Evolutionary conservation across 2,329 filamentous ascomycete genomes (phyloP).

Genomic region (Aulographum hederae): DNA sequence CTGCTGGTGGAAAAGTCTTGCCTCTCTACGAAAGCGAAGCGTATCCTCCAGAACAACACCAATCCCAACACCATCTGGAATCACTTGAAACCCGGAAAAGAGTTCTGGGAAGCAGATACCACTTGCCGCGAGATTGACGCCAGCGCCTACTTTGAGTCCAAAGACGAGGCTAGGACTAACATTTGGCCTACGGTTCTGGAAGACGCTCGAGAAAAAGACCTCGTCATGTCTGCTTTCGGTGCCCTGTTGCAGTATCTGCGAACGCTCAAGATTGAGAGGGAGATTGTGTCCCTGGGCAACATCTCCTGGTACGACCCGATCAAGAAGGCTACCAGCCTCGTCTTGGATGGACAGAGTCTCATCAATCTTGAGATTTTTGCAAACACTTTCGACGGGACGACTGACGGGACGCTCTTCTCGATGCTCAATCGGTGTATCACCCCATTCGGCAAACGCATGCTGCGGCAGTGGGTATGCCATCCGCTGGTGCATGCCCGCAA

Average conservation of each 20-base stretch:
- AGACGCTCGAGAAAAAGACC: constrained; percentile 56
- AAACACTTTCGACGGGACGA: constrained; percentile 74
- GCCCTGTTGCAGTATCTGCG: constrained; percentile 76
- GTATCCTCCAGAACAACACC: constrained; percentile 93
- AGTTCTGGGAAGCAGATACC: constrained; percentile 80
- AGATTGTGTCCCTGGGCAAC: constrained; percentile 73
- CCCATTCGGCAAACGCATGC: constrained; percentile 88
- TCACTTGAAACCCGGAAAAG: constrained; percentile 63
- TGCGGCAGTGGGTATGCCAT: constrained; percentile 95
- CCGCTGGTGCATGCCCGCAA: constrained; percentile 70
- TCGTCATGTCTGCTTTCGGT: constrained; percentile 80
- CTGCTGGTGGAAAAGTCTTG: constrained; percentile 73
- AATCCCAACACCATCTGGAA: constrained; percentile 91
- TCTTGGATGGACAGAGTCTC: constrained; percentile 87
- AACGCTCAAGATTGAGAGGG: constrained; percentile 68
- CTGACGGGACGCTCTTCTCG: constrained; percentile 73
- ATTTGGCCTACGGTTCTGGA: constrained; percentile 64
- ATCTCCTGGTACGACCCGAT: constrained; percentile 90
- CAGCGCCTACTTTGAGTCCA: constrained; percentile 57
- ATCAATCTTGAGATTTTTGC: constrained; percentile 97
- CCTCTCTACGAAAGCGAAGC: constrained; percentile 71
- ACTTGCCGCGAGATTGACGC: constrained; percentile 66
- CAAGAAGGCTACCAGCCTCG: constrained; percentile 69
- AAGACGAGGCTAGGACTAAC: constrained; percentile 37
- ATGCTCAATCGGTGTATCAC: constrained; percentile 90